phyloP scores from a whole-genome alignment of 2,329 filamentous ascomycete species.

The Claviceps arundinis region DNA sequence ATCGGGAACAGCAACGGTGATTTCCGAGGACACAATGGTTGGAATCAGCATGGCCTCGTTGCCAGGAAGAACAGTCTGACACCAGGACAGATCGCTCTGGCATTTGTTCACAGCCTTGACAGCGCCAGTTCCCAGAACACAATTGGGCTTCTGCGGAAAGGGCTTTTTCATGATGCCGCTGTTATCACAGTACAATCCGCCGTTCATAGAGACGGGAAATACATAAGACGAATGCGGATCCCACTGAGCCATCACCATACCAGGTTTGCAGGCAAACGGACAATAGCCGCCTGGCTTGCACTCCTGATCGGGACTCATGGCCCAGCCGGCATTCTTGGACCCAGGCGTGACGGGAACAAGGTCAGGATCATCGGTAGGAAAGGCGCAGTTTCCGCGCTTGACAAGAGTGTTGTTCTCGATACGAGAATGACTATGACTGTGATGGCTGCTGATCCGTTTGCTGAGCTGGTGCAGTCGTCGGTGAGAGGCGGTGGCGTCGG shows the following conservation, averaged over 20 bases:
- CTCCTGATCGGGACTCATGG: conserved; percentile 61
- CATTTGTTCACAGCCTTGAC: conserved; percentile 55
- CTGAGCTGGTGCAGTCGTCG: conserved; percentile 26
- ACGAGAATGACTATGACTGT: conserved; percentile 11
- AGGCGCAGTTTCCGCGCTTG: conserved; percentile 47
- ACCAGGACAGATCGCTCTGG: conserved; percentile 51
- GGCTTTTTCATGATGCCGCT: conserved; percentile 55
- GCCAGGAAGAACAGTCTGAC: conserved; percentile 66
- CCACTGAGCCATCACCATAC: conserved; percentile 70
- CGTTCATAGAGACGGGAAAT: conserved; percentile 62
- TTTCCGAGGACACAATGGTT: conserved; percentile 45
- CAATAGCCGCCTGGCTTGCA: conserved; percentile 58
- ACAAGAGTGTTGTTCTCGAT: conserved; percentile 21
- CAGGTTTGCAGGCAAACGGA: conserved; percentile 62
- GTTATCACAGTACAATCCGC: conserved; percentile 59
- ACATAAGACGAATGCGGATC: conserved; percentile 55
- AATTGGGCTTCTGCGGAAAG: conserved; percentile 55
- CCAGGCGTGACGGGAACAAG: conserved; percentile 55
- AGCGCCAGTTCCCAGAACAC: conserved; percentile 52
- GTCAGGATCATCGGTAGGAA: conserved; percentile 49
- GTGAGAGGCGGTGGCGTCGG: conserved; percentile 20
- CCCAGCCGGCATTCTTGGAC: conserved; percentile 58
- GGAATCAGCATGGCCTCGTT: conserved; percentile 76
- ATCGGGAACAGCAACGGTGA: conserved; percentile 57
- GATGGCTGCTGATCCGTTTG: conserved; percentile 17